Percentiles rank a stretch among this genome's conserved stretches.
Conservation (phyloP, 1,284 basidiomycete species). For the Vanrija sp. region DNA sequence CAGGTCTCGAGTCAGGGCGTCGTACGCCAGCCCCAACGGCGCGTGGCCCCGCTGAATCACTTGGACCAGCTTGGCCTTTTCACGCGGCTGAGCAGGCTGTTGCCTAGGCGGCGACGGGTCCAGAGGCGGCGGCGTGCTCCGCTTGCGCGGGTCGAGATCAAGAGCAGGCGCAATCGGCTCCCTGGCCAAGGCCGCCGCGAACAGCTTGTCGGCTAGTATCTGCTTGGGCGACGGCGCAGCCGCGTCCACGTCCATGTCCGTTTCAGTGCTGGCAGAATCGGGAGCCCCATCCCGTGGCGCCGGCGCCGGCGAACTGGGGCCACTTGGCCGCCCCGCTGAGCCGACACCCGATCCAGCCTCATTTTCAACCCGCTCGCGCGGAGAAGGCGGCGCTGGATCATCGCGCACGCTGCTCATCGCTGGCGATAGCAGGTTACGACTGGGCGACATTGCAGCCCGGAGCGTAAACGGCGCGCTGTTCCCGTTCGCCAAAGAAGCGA, state of each 20-base stretch:
- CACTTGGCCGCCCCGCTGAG: no score
- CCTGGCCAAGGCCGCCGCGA: slow-evolving; percentile 11
- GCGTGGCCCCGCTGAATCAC: background rate
- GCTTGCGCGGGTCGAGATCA: background rate
- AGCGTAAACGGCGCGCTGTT: background rate
- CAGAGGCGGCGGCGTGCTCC: background rate
- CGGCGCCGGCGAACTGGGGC: no score
- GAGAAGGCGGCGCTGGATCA: slow-evolving; percentile 1
- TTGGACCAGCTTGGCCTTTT: background rate
- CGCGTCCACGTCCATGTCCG: no score
- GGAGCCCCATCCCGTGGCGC: no score
- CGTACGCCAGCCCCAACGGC: background rate
- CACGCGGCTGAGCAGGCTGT: background rate
- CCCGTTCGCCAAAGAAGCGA: slow-evolving; percentile 18
- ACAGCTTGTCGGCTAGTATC: background rate
- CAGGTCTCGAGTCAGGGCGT: no score
- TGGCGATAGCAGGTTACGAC: background rate
- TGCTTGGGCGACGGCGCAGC: no score
- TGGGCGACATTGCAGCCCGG: background rate
- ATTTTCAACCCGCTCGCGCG: background rate
- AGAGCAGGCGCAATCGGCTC: slow-evolving; percentile 4
- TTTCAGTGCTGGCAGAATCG: no score
- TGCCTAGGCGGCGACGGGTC: background rate
- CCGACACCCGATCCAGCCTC: no score
- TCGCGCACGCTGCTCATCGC: slow-evolving; percentile 16